Evolutionary conservation across 1,284 basidiomycete species (phyloP).

Genomic region (Xerocomus minutiporus): DNA sequence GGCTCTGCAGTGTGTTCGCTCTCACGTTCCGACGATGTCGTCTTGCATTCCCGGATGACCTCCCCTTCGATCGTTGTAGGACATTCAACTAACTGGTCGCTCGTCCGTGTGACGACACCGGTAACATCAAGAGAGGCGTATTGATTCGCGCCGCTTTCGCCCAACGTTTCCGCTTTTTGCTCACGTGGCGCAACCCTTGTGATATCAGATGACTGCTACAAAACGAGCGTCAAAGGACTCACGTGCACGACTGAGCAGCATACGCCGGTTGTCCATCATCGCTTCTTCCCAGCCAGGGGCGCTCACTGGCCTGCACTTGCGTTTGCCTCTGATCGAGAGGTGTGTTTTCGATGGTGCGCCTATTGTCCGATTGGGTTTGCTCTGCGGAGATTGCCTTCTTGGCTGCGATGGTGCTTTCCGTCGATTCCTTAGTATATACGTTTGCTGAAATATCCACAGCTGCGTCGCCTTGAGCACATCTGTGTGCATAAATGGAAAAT

Average conservation of each 20-base stretch:
- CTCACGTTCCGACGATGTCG: neutral
- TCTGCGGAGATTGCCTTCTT: neutral
- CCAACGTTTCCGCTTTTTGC: neutral
- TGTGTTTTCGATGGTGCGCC: neutral
- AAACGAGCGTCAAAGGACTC: neutral
- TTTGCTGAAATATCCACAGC: neutral
- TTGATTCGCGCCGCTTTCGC: neutral
- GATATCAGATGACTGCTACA: neutral
- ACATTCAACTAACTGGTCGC: neutral
- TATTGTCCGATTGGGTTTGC: neutral
- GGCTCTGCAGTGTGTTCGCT: neutral
- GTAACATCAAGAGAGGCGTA: neutral
- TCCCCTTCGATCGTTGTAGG: neutral
- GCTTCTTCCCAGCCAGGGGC: neutral
- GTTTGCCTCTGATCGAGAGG: neutral
- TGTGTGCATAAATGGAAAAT: neutral
- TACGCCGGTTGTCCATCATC: neutral
- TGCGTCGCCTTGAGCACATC: neutral
- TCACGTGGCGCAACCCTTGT: constrained; percentile 5
- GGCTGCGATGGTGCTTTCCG: neutral
- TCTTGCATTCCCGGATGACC: neutral
- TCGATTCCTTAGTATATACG: neutral
- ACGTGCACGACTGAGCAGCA: neutral
- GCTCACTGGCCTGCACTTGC: neutral
- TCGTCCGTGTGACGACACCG: neutral